Evolutionary conservation across 2,329 filamentous ascomycete species (phyloP).

Genomic region (Colletotrichum limetticola): DNA sequence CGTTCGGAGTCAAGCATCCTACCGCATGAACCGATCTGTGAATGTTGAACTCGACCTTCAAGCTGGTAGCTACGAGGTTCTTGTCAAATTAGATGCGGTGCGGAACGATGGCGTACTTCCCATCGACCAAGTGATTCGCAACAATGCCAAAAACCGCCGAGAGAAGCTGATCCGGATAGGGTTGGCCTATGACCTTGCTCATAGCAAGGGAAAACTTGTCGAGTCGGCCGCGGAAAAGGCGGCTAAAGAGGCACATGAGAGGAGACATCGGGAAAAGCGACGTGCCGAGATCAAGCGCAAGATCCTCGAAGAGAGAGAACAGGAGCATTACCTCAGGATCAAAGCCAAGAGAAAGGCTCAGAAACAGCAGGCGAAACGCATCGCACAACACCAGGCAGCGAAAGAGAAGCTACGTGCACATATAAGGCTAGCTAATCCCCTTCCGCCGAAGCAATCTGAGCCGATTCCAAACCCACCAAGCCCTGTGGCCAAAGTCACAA

Average conservation of each 20-base stretch:
- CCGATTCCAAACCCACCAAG: constrained; percentile 47
- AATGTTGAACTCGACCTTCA: constrained; percentile 81
- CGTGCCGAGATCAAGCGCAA: constrained; percentile 51
- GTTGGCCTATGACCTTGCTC: constrained; percentile 76
- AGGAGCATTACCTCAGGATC: constrained; percentile 48
- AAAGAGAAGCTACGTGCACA: constrained; percentile 40
- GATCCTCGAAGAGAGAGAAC: constrained; percentile 52
- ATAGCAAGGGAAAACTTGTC: constrained; percentile 69
- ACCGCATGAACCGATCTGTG: constrained; percentile 77
- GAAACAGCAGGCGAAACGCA: constrained; percentile 43
- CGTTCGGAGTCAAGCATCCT: constrained; percentile 63
- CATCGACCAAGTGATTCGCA: constrained; percentile 75
- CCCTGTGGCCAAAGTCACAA: constrained; percentile 38
- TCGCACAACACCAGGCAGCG: constrained; percentile 49
- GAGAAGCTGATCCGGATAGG: constrained; percentile 81
- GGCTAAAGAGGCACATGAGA: constrained; percentile 56
- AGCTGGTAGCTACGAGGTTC: constrained; percentile 78
- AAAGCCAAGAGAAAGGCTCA: constrained; percentile 49
- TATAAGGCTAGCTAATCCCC: background rate
- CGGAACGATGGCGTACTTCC: constrained; percentile 60
- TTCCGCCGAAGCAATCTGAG: background rate
- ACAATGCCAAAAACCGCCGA: constrained; percentile 68
- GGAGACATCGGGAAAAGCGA: constrained; percentile 52
- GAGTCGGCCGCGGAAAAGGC: constrained; percentile 61
- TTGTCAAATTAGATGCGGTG: constrained; percentile 78